Evolutionary conservation across 106 monocot species (phyloP), one percentile per base, ranked within the genome.

Genomic region (Dioscorea zingiberensis): DNA sequence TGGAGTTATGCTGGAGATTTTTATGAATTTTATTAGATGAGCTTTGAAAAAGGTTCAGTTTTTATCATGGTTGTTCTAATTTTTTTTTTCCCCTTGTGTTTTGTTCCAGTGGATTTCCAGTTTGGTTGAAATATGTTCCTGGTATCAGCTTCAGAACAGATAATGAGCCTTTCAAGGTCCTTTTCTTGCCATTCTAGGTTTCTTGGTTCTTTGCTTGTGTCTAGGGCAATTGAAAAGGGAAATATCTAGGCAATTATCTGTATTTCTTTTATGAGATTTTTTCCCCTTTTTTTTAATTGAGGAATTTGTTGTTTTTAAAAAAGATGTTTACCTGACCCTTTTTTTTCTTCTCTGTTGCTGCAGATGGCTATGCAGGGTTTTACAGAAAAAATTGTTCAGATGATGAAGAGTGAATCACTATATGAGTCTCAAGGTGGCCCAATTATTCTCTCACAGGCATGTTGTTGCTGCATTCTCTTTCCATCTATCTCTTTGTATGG

Each of bases 131-230:
- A 74, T 97, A 91, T 81, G 91, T 97, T 60, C 91, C 95, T 62
- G 91, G 95, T 27, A 86, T 97, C 72, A 91, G 91, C 80, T 97
- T 97, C 78, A 91, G 95, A 81, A 97, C 95, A 25, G 91, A 97
- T 57, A 97, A 97, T 55, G 91, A 84, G 58, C 95, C 95, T 54
- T 97, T 97, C 77, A 97, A 97, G 95, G 95, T 97, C 25, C 64
- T 13, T 8, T 64, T 25, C 23, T 26, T 6, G 38, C 17, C 13
- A 19, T 3, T 54, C 15, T 58, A 24, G n/a, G n/a, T n/a, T n/a
- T 59, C 46, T 54, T 58, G 13, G 26, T 72, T 59, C 18, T 55
- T 11, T 30, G 25, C 48, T 30, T 19, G 1, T 44, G 13, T 13
- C 25, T 58, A 26, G 46, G 59, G 44, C 17, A 22, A 61, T 57